phyloP scores from a whole-genome alignment of 345 rosid species.

The Acer yangbiense region DNA sequence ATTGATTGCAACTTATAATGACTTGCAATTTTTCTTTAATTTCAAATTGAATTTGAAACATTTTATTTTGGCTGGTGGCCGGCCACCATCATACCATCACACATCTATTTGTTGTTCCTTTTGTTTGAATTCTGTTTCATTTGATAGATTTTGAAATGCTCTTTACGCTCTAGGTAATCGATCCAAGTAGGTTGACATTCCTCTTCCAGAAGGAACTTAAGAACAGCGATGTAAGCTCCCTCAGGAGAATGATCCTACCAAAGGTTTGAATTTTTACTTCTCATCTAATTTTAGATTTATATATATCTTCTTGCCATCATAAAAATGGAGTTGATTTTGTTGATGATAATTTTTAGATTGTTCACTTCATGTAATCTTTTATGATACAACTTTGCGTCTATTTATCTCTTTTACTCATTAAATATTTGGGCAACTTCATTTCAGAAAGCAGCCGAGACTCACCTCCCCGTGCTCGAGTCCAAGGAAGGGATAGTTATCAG shows the following conservation, averaged over 20 bases:
- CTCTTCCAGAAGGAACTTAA: slow-evolving; percentile 92
- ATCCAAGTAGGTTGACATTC: slow-evolving; percentile 68
- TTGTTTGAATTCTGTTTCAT: not conserved
- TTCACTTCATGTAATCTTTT: not conserved
- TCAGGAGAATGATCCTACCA: slow-evolving; percentile 91
- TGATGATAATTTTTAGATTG: not conserved
- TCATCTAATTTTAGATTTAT: not conserved
- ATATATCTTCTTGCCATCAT: not conserved
- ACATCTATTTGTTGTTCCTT: not conserved
- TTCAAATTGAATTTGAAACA: not conserved
- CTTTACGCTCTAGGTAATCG: slow-evolving; percentile 52
- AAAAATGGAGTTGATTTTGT: not conserved
- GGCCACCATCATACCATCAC: not conserved
- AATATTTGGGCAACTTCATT: not conserved
- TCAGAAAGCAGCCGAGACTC: slow-evolving; percentile 94
- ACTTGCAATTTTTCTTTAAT: not conserved
- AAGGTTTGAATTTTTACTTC: slow-evolving; percentile 51
- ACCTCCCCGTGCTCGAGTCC: slow-evolving; percentile 76
- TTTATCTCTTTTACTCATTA: not conserved
- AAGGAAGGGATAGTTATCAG: slow-evolving; percentile 81
- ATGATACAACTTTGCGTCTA: not conserved
- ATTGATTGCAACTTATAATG: not conserved
- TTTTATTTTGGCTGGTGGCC: not conserved
- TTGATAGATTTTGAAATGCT: slow-evolving; percentile 14
- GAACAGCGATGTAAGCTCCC: slow-evolving; percentile 93